A percentile compares a stretch with the other conserved stretches of the same genome.
phyloP scores from a whole-genome alignment of 192 early-diverging fungal genomes.

The Podila horticola region DNA sequence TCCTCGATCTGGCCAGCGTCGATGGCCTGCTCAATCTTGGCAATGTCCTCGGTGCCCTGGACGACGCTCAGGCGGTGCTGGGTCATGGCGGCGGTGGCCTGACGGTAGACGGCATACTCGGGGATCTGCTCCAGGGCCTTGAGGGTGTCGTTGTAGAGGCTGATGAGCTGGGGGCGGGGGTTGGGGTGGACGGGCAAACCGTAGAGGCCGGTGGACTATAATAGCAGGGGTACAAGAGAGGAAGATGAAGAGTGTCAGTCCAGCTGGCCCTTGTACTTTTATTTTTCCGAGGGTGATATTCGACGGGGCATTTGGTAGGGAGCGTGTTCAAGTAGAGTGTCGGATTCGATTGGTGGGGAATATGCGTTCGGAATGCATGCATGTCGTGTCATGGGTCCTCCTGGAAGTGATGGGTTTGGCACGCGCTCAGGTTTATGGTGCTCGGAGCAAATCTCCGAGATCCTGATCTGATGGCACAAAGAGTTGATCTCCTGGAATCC shows the following conservation, averaged over 20 bases:
- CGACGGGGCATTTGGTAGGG: not conserved
- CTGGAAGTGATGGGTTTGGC: not conserved
- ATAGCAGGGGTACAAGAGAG: not conserved
- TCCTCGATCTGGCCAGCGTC: conserved; percentile 92
- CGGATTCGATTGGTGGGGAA: too few species aligned
- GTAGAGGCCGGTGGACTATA: conserved; percentile 83
- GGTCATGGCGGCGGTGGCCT: conserved; percentile 82
- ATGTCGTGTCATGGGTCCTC: not conserved
- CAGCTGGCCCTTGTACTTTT: not conserved
- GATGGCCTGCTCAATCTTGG: conserved; percentile 81
- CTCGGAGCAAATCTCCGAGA: not conserved
- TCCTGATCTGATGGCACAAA: not conserved
- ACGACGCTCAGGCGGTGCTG: conserved; percentile 80
- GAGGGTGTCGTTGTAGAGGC: conserved; percentile 83
- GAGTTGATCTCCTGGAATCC: not conserved
- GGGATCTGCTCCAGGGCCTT: conserved; percentile 80
- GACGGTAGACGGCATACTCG: conserved; percentile 79
- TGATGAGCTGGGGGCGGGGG: conserved; percentile 87
- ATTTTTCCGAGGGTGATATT: not conserved
- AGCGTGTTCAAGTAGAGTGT: not conserved
- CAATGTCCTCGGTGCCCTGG: conserved; percentile 75
- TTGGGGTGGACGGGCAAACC: conserved; percentile 89
- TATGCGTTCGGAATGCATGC: not conserved
- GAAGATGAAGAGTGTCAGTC: not conserved
- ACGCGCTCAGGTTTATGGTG: not conserved